Base-by-base conservation (phyloP, 768 basidiomycete genomes). In the Panellus pusillus region DNA sequence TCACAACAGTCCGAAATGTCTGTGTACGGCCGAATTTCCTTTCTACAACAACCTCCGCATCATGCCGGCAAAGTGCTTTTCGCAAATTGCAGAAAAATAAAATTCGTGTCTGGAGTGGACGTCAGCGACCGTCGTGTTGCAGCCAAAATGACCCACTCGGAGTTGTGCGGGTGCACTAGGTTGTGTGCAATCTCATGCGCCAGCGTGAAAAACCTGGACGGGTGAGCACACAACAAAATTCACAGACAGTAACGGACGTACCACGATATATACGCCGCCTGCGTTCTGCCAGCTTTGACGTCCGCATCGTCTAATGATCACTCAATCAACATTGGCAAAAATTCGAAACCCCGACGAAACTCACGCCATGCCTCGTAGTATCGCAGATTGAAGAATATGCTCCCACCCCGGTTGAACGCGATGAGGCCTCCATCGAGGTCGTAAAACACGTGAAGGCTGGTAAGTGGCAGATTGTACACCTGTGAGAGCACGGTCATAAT, bases 141-240 rank as follows among this genome's bases (percentile, higher is more conserved):
- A 24, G 24, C 20, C 29, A 18, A 19, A 17, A 50, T 24, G 24
- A 24, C 54, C 4, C 35, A 51, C 65, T 94, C 87, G 1, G 91
- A 86, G 67, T 96, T 94, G 63, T 97, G 95, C 0, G 83, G 81
- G 38, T 84, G 78, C 14, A 95, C 87, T 2, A 97, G 74, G 64
- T 96, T 98, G 70, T 98, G 94, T 9, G 91, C 91, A 60, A 93
- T 89, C 65, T 93, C 93, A 66, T 97, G 96, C 0, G 95, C 93
- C 13, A 97, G 77, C 1, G 89, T 87, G 64, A 95, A 92, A 69
- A 88, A 99, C 90, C 89, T 89, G 59, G 8, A 31, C 19, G 15
- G 20, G 19, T 35, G 38, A 54, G 24, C 24, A 24, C n/a, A 44
- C 35, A 54, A 29, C 9, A 44, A 46, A 11, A 40, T 17, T 27